Base-by-base conservation (phyloP, 2,329 filamentous ascomycete genomes). In the Didymella lethalis region DNA sequence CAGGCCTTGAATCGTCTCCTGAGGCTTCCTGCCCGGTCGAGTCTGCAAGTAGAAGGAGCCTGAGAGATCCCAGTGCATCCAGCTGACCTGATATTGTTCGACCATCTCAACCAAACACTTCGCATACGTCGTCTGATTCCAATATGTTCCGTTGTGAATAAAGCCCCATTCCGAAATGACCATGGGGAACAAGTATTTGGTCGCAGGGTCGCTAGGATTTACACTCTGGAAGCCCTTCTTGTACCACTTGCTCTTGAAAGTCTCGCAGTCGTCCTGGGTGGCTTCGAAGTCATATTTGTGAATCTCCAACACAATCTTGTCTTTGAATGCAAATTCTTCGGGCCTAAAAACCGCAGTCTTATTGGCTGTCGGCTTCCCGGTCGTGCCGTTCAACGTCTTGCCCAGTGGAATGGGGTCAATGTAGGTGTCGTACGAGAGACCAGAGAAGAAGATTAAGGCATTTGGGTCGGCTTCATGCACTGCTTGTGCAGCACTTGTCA, bases 1-100 rank as follows among this genome's bases (percentile, higher is more conserved):
- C 23, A 69, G 34, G 0, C 64, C 73, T 23, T 74, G 66, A 8
- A 75, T 67, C 2, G 69, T 73, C 1, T 54, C 56, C 7, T 57
- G 31, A 0, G 71, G 72, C n/a, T 60, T 64, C 16, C 72, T 62
- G 6, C 62, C 60, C 8, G 72, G 72, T 51, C 73, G 63, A 3
- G 73, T 81, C 79, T 82, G 82, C 18, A 73, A 62, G 38, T 72
- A 74, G 38, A 69, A 73, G 41, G 67, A 72, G 5, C 73, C 72
- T 1, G 69, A 69, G 2, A 75, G 50, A 40, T 73, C 71, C 72
- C 71, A 75, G 25, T 74, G 69, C 54, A 68, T 64, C 70, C 69
- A 74, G 32, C 68, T 61, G 18, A 73, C 66, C 49, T 72, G 53
- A 38, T 71, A 75, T 26, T 73, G 67, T 45, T 70, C 51, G 3